Base-by-base conservation (phyloP, 2,329 filamentous ascomycete species). In the Fusarium chaquense region DNA sequence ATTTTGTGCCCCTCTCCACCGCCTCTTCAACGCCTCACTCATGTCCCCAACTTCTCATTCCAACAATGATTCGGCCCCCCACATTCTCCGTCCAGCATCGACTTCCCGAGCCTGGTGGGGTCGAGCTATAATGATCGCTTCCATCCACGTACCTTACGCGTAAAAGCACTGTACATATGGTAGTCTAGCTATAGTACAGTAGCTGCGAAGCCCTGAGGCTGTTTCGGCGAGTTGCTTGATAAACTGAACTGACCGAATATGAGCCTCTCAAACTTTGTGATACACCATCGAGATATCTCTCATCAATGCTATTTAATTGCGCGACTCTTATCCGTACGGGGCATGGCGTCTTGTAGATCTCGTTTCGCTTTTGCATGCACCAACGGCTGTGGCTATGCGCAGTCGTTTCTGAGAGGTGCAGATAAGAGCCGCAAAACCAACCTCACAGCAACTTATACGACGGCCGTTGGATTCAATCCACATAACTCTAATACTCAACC, bases 1-100 rank as follows among this genome's bases (percentile, higher is more conserved):
- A 58, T 28, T 62, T 75, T 75, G 22, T 75, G 73, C 73, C 73
- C 24, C 28, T n/a, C 20, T 57, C 62, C 62, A 75, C 73, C 73
- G 73, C 73, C 71, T 56, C 11, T 44, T 55, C 61, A 69, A 67
- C 63, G 58, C 61, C 55, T 53, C 54, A 56, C 62, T 58, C 33
- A 50, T 50, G 44, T 66, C 65, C 68, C 65, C 68, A 71, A 71
- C 59, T 72, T 73, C 67, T 59, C 56, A 58, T 62, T 71, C 70
- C 65, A 69, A 73, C 52, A 63, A 45, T 61, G 60, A 66, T 59
- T 53, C 53, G 54, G 49, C 61, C 55, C 72, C 72, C 72, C 73
- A 75, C 72, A 71, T 74, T 72, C 73, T 73, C 69, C 64, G 60
- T 62, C 58, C 55, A 72, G 49, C 69, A 65, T 71, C 63, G 60